Percentiles rank a stretch among this genome's conserved stretches.
Conservation (phyloP, 495 filamentous ascomycete species). For the Neurospora sp. region DNA sequence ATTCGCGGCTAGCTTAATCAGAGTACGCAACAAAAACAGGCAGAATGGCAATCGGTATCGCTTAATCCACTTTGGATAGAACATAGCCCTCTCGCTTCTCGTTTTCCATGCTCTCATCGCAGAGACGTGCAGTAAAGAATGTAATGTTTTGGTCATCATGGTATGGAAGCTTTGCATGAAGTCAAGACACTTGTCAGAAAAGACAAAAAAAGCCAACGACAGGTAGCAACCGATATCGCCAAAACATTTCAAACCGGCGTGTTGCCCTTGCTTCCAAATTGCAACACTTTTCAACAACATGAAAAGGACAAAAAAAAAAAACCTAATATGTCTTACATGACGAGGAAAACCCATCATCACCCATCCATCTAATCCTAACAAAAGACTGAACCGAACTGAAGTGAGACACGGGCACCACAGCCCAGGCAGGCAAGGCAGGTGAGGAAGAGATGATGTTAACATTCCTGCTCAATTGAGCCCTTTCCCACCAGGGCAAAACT, state of each 20-base stretch:
- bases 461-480: background rate
- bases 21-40: background rate
- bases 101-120: background rate
- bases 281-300: background rate
- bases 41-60: background rate
- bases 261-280: background rate
- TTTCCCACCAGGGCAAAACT: background rate
- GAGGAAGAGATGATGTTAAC: background rate
- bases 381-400: background rate
- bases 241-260: background rate
- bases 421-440: background rate
- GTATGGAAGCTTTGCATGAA: background rate
- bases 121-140: background rate
- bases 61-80: background rate
- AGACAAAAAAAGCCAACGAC: background rate
- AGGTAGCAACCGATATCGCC: background rate
- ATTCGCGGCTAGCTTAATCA: background rate
- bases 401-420: background rate
- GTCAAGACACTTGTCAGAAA: background rate
- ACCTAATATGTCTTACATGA: background rate
- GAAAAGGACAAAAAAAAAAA: background rate
- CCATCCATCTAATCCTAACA: background rate
- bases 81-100: background rate
- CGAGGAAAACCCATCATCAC: background rate
- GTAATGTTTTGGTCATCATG: background rate